Evolutionary conservation across 169 alveolate species (phyloP).

Genomic region (Cystoisospora suis): DNA sequence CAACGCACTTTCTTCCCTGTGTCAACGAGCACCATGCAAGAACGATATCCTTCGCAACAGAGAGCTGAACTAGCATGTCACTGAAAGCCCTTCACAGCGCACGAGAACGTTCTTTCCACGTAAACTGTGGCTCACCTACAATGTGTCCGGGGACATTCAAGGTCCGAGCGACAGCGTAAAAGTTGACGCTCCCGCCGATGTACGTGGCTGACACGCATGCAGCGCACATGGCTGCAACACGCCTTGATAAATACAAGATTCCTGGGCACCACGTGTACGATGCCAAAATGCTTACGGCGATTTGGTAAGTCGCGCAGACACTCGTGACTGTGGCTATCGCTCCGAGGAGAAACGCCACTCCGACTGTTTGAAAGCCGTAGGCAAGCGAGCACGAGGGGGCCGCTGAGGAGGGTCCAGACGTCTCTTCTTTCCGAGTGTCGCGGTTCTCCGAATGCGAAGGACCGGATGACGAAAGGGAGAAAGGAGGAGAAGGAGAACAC

Average conservation of each 20-base stretch:
- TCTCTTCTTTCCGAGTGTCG: too few relatives aligned
- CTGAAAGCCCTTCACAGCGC: too few relatives aligned
- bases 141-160: neutral
- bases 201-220: conserved; percentile 27
- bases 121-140: neutral
- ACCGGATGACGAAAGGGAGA: neutral
- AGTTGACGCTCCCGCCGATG: conserved; percentile 22
- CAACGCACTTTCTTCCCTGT: too few relatives aligned
- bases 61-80: too few relatives aligned
- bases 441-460: neutral
- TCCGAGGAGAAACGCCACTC: conserved; percentile 13
- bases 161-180: conserved; percentile 33
- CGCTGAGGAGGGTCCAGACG: too few relatives aligned
- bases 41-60: too few relatives aligned
- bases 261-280: conserved; percentile 1
- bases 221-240: neutral
- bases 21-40: too few relatives aligned
- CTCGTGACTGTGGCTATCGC: neutral
- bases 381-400: neutral
- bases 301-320: neutral
- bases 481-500: neutral
- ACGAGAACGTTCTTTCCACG: too few relatives aligned
- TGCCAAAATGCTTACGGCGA: neutral
- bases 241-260: neutral
- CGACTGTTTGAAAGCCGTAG: neutral